Evolutionary conservation across 768 basidiomycete genomes (phyloP), one percentile per base, ranked within the genome.

Genomic region (Holtermannia corniformis): DNA sequence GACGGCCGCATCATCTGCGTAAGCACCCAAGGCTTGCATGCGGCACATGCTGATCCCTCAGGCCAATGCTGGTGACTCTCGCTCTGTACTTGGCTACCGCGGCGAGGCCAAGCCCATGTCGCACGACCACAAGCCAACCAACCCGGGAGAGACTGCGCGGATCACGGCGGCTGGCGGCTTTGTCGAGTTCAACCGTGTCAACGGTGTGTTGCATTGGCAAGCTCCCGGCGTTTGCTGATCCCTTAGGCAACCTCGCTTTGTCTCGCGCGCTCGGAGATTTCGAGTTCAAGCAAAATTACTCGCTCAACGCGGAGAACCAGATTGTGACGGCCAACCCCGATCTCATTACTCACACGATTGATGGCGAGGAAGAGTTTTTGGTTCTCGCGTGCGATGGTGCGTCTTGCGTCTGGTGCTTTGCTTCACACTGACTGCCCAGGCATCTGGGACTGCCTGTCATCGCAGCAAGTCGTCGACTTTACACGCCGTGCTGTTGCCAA

Each of bases 61-160:
- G 93, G 95, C 95, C 21, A 99, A 99, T 71, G 88, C 95, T 21
- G 95, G 95, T 41, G 95, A 99, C 74, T 97, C 95, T 12, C 78
- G 95, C 63, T 84, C 86, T 19, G 88, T 99, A 22, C 76, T 99
- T 57, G 81, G 84, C 28, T 74, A 86, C 57, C 85, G 84, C 61
- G 95, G 95, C 1, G 80, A 83, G 63, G 92, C 82, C 14, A 87
- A 92, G 65, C 79, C 87, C 16, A 76, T 99, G 57, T 93, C 90
- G 64, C 85, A 81, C 64, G 95, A 99, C 72, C 95, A 99, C 73
- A 99, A 99, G 71, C 95, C 95, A 3, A 82, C 83, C 24, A 90
- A 85, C 67, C 81, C 84, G 60, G 76, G 87, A 88, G 95, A 99
- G 74, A 86, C 79, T 65, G 78, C 79, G 23, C 85, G 95, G 28